Evolutionary conservation across 257 asterid species (phyloP).

Genomic region (Solanum rostratum): DNA sequence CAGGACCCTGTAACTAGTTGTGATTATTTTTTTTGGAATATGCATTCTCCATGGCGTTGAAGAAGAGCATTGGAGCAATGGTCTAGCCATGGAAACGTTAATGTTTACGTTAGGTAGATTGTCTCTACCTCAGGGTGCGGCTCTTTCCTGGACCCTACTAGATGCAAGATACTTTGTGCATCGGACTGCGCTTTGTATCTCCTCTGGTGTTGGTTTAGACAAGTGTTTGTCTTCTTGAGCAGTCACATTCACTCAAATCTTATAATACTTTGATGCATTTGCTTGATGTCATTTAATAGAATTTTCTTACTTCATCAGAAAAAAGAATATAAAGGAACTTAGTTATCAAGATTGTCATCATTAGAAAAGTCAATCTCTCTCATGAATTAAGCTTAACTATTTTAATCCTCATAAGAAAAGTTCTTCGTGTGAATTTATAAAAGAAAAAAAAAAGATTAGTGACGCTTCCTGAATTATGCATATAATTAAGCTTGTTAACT

Average conservation of each 20-base stretch:
- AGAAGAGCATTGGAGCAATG: not conserved
- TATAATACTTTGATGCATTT: not conserved
- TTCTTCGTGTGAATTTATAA: not conserved
- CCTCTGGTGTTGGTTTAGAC: not conserved
- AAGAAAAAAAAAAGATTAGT: not conserved
- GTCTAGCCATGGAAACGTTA: not conserved
- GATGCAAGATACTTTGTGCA: not conserved
- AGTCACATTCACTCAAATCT: not conserved
- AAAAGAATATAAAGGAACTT: not conserved
- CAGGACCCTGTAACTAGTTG: not conserved
- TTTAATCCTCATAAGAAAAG: not conserved
- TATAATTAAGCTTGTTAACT: not conserved
- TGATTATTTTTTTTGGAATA: not conserved
- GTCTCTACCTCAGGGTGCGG: not conserved
- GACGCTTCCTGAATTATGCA: not conserved
- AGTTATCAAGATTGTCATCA: not conserved
- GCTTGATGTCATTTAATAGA: not conserved
- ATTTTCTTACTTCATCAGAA: not conserved
- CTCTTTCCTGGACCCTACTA: not conserved
- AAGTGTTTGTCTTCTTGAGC: not conserved
- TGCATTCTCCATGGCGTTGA: not conserved
- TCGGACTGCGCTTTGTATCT: not conserved
- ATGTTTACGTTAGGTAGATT: not conserved
- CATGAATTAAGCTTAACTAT: not conserved
- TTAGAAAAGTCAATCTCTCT: not conserved